Evolutionary conservation across 192 early-diverging fungal species (phyloP).

Genomic region (Backusella psychrophila): DNA sequence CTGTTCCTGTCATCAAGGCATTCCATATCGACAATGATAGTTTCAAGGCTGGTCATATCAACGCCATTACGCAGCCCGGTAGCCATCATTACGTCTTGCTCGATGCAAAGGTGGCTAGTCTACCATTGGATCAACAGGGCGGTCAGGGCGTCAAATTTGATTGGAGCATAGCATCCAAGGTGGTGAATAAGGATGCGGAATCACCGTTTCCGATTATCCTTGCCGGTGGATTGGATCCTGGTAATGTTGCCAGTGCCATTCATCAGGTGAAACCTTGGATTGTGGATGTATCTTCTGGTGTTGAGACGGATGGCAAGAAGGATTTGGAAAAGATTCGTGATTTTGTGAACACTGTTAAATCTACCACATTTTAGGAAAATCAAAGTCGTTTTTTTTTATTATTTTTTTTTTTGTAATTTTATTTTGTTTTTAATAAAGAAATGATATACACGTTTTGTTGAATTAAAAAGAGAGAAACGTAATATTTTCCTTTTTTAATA

Average conservation of each 20-base stretch:
- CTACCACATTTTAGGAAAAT: not conserved
- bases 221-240: constrained; percentile 84
- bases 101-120: constrained; percentile 61
- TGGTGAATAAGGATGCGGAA: constrained; percentile 26
- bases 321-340: constrained; percentile 69
- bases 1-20: constrained; percentile 86
- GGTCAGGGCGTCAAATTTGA: constrained; percentile 84
- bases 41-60: constrained; percentile 30
- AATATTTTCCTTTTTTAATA: too few relatives aligned
- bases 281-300: constrained; percentile 93
- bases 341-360: constrained; percentile 69
- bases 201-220: constrained; percentile 69
- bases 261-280: constrained; percentile 67
- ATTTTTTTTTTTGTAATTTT: not conserved
- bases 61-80: constrained; percentile 48
- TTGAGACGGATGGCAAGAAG: constrained; percentile 81
- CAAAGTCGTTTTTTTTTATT: too few relatives aligned
- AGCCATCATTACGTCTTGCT: constrained; percentile 54
- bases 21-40: constrained; percentile 73
- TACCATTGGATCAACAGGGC: constrained; percentile 55
- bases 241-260: constrained; percentile 79
- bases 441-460: not conserved
- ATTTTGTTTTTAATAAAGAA: not conserved
- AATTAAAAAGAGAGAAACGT: not conserved
- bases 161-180: constrained; percentile 69